phyloP scores from a whole-genome alignment of 169 alveolate species.

The Eimeria acervulina region DNA sequence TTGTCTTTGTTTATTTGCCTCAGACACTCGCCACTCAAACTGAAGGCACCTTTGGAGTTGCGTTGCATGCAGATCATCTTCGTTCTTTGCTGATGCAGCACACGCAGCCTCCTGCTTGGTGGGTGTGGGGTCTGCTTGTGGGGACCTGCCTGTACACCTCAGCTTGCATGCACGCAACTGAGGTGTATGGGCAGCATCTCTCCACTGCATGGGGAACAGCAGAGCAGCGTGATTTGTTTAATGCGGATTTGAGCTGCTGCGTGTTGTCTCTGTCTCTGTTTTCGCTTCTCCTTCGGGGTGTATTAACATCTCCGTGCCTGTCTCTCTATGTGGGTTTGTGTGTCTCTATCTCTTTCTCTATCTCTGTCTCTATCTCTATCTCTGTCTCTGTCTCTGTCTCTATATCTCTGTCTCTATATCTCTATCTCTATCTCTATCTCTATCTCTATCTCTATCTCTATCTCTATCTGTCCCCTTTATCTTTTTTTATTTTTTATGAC shows the following conservation, averaged over 20 bases:
- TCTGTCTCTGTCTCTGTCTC: too few relatives aligned
- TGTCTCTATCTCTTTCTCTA: background rate
- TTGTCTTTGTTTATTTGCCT: background rate
- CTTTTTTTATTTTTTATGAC: too few relatives aligned
- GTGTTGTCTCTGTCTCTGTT: background rate
- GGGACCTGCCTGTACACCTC: too few relatives aligned
- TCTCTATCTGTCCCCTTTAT: too few relatives aligned
- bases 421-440: too few relatives aligned
- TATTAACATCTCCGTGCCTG: background rate
- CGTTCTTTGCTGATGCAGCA: conserved; percentile 71
- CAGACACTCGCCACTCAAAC: conserved; percentile 56
- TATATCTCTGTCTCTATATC: background rate
- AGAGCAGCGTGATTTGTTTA: too few relatives aligned
- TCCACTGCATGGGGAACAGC: too few relatives aligned
- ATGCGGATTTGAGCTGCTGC: too few relatives aligned
- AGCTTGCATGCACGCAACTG: too few relatives aligned
- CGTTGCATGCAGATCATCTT: conserved; percentile 68
- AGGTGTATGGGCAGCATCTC: background rate
- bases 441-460: too few relatives aligned
- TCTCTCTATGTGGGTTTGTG: too few relatives aligned
- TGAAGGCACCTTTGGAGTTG: conserved; percentile 50
- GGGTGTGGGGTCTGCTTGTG: background rate
- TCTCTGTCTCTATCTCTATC: too few relatives aligned
- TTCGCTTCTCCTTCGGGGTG: background rate
- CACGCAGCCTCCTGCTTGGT: conserved; percentile 81